These are phyloP conservation scores for Aspergillus carlsbadensis DNA, from an alignment of 495 filamentous ascomycete species.

Conservation along the genomic window DNA sequence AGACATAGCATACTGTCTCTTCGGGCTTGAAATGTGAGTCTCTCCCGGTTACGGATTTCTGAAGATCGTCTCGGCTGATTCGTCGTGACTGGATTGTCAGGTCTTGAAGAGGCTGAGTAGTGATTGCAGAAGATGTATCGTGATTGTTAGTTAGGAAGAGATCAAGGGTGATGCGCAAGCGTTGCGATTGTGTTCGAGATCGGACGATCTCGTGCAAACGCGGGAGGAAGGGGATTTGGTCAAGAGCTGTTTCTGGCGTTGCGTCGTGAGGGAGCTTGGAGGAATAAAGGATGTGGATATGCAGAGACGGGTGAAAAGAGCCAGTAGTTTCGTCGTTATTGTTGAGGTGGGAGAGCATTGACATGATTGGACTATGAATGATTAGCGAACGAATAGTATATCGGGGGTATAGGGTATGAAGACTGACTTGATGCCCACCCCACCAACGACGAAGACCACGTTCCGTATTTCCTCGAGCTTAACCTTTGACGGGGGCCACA, in stretches of 20 bases:
- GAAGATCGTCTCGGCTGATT: slow-evolving; percentile 52
- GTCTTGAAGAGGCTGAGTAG: slow-evolving; percentile 19
- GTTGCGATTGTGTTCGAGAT: slow-evolving; percentile 27
- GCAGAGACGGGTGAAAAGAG: slow-evolving; percentile 19
- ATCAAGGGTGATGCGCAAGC: slow-evolving; percentile 32
- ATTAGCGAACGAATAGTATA: neutral
- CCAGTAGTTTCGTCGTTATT: slow-evolving; percentile 22
- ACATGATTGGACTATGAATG: slow-evolving; percentile 55
- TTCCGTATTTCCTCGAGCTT: slow-evolving; percentile 43
- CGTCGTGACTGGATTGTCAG: slow-evolving; percentile 45
- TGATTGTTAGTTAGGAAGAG: slow-evolving; percentile 40
- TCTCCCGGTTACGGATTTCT: slow-evolving; percentile 39
- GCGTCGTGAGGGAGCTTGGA: slow-evolving; percentile 32
- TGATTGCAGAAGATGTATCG: slow-evolving; percentile 5
- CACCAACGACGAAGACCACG: slow-evolving; percentile 75
- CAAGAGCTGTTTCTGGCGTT: slow-evolving; percentile 46
- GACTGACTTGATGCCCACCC: slow-evolving; percentile 74
- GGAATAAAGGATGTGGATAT: slow-evolving; percentile 46
- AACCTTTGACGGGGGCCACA: slow-evolving; percentile 63
- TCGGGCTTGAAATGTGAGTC: slow-evolving; percentile 36
- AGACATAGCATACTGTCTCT: slow-evolving; percentile 68
- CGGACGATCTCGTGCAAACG: slow-evolving; percentile 44
- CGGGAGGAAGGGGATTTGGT: slow-evolving; percentile 62
- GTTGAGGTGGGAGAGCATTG: slow-evolving; percentile 49
- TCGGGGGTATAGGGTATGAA: neutral